A percentile compares a stretch with the other conserved stretches of the same genome.
Evolutionary conservation across 176 grass and related monocot species (phyloP).

Genomic region (Carex parvula): DNA sequence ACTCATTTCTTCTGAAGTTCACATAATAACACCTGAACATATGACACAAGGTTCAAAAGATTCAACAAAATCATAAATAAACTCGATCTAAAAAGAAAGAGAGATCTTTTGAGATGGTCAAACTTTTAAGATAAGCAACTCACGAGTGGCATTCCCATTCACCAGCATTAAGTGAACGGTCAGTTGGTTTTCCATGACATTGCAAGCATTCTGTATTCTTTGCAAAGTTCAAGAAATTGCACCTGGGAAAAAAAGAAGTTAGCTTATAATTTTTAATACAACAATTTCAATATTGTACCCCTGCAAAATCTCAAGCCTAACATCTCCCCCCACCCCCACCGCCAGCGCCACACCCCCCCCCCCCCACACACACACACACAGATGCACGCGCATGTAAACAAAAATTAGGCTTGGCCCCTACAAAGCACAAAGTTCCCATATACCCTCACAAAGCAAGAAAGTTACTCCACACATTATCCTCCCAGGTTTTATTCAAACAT

Average conservation of each 20-base stretch:
- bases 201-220: conserved; percentile 93
- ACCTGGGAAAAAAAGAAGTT: conserved; percentile 47
- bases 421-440: not conserved
- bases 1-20: conserved; percentile 77
- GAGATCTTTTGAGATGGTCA: not conserved
- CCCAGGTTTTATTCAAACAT: not conserved
- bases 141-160: conserved; percentile 95
- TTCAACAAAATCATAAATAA: conserved; percentile 10
- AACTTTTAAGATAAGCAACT: conserved; percentile 23
- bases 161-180: conserved; percentile 64
- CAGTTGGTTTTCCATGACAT: conserved; percentile 76
- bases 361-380: not conserved
- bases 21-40: conserved; percentile 85
- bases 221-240: conserved; percentile 96
- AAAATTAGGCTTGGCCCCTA: not conserved
- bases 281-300: not conserved
- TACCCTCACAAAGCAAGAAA: not conserved
- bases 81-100: not conserved
- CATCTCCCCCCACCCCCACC: not conserved
- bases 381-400: not conserved
- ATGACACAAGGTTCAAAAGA: conserved; percentile 16
- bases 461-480: not conserved
- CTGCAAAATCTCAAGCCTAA: not conserved
- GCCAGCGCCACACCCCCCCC: too few relatives aligned
- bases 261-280: conserved; percentile 11